Base-by-base conservation (phyloP, 306 rosid species). In the Macrotyloma uniflorum region DNA sequence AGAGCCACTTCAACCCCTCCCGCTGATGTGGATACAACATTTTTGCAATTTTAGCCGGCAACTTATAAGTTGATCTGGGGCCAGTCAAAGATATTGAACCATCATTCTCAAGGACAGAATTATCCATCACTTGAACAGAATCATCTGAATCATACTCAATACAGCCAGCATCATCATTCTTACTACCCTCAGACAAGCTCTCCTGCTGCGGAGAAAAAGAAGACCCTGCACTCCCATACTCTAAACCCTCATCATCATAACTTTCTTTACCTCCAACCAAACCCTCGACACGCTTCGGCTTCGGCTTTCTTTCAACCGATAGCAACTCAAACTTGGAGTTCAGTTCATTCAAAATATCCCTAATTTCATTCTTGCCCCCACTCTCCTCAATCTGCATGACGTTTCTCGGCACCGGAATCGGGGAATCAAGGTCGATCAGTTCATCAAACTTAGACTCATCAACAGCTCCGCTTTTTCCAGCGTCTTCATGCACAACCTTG, bases 21-120 rank as follows among this genome's bases (percentile, higher is more conserved):
- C 93, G 86, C 80, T 94, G 98, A 85, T 94, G 97, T 0, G 94
- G 97, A 86, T 58, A 91, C 88, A 94, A 43, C 88, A 88, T 91
- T 18, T 75, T 86, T 9, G 84, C 93, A 82, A 94, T 88, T 75
- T 87, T 83, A 73, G 87, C 83, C 0, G 83, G 87, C 87, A 94
- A 83, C 83, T 90, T 89, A 84, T 47, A 91, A 30, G 87, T 82
- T 36, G 79, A 90, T 12, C 64, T 84, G 13, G 85, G 89, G 55
- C 91, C 90, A 36, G 18, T 72, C 75, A 89, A 38, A n/a, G 73
- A 89, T 36, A 90, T 83, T 58, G 97, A 85, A 74, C 83, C 84
- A 42, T 80, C 86, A 51, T 72, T 75, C 74, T 77, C 78, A 55
- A 83, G 75, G 63, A 78, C 86, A 81, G 68, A 67, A 59, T 83